Base-by-base conservation (phyloP, 345 rosid species). In the Salix suchowensis region DNA sequence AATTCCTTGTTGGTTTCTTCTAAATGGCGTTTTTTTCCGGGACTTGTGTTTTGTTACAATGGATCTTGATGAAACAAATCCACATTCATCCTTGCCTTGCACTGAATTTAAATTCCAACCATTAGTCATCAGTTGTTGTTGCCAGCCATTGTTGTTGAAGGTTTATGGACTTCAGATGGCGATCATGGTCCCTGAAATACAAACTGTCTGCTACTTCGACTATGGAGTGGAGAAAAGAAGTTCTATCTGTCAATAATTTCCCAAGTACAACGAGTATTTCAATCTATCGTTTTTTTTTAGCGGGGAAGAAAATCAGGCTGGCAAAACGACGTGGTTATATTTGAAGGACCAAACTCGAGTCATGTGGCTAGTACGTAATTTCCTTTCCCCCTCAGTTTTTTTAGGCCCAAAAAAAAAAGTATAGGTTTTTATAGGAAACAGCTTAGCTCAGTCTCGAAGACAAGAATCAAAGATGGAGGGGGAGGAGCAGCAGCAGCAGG, bases 401-500 rank as follows among this genome's bases (percentile, higher is more conserved):
- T 36, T 36, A 36, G 37, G 37, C 37, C 37, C 37, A 5, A 36
- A 36, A 36, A 36, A 34, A 36, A 36, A 36, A 36, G 37, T 36
- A 5, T 36, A 36, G 37, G 37, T 36, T 36, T 36, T 36, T 36
- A 36, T 5, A 36, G 37, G 37, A 40, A 15, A 46, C 52, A 15
- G 16, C 18, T 46, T 46, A 14, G 16, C 52, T 3, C 52, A 1
- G 6, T 46, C 52, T 46, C 16, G 1, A 46, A 46, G 18, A 46
- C 52, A 46, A 4, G 46, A 42, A 12, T 12, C 46, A 42, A 36
- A 42, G 52, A 46, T 46, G 52, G 52, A 46, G 52, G 52, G 14
- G 52, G 18, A 46, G 88, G 84, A 81, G 48, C 67, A 46, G 52
- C 52, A 46, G 86, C 85, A 81, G 48, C 67, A 80, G 55, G 81